Percentiles rank a stretch among this genome's conserved stretches.
Evolutionary conservation across 2,329 filamentous ascomycete genomes (phyloP).

Genomic region (Fusarium goolgardi): DNA sequence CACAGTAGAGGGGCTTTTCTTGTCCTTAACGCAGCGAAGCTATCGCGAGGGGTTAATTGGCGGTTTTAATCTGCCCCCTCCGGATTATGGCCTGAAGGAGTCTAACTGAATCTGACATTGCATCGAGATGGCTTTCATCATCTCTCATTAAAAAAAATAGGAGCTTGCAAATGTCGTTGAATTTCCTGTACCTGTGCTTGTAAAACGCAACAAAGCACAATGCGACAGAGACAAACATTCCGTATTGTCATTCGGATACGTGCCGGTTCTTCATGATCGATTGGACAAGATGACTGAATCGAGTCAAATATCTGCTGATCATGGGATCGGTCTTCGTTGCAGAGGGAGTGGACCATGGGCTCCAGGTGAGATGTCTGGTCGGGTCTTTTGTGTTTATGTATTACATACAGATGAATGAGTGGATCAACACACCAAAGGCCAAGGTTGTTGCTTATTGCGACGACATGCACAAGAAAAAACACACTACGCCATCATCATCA

Average conservation of each 20-base stretch:
- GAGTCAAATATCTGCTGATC: conserved; percentile 35
- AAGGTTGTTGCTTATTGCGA: conserved; percentile 34
- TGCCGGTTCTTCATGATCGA: conserved; percentile 23
- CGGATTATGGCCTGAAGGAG: conserved; percentile 22
- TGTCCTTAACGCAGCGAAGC: conserved; percentile 9
- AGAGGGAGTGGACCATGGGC: conserved; percentile 23
- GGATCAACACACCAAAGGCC: conserved; percentile 29
- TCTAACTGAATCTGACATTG: conserved; percentile 30
- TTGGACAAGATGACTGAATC: background rate
- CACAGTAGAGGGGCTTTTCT: no score
- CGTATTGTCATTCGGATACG: conserved; percentile 8
- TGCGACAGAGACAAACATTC: conserved; percentile 6
- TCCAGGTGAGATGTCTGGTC: conserved; percentile 24
- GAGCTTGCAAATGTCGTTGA: conserved; percentile 21
- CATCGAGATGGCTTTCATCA: conserved; percentile 36
- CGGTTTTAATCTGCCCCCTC: conserved; percentile 10
- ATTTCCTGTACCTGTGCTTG: conserved; percentile 25
- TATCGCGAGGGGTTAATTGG: conserved; percentile 33
- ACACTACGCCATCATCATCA: conserved; percentile 3
- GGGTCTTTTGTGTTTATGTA: conserved; percentile 29
- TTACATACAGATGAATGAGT: conserved; percentile 27
- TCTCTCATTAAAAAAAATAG: background rate
- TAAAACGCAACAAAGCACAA: conserved; percentile 16
- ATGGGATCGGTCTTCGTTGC: conserved; percentile 34
- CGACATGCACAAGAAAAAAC: conserved; percentile 18